Percentiles rank a stretch among this genome's conserved stretches.
Evolutionary conservation across 768 basidiomycete species (phyloP).

Genomic region (Tephrocybe sp.): DNA sequence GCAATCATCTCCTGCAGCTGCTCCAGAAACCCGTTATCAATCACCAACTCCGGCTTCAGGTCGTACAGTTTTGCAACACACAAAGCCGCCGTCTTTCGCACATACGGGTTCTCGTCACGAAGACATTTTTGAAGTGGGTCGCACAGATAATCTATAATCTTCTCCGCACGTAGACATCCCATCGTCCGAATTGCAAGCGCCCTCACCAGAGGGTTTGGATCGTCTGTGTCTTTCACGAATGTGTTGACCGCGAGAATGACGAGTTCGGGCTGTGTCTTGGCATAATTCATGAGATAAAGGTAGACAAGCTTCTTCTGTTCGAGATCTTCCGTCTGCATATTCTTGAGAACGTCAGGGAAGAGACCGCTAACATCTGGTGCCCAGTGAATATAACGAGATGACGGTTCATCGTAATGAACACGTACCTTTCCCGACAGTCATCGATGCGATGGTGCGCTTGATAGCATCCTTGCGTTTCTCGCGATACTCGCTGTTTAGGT

Average conservation of each 20-base stretch:
- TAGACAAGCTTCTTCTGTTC: constrained; percentile 99
- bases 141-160: constrained; percentile 98
- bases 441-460: constrained; percentile 95
- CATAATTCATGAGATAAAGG: constrained; percentile 98
- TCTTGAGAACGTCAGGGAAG: constrained; percentile 98
- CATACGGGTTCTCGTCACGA: constrained; percentile 95
- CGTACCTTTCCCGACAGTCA: constrained; percentile 97
- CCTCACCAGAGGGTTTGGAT: constrained; percentile 93
- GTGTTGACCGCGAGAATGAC: constrained; percentile 99
- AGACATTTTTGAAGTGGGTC: constrained; percentile 91
- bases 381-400: too few relatives aligned
- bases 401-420: background rate
- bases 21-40: constrained; percentile 92
- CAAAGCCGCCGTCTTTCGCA: constrained; percentile 94
- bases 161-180: constrained; percentile 95
- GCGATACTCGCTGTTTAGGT: constrained; percentile 95
- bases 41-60: constrained; percentile 90
- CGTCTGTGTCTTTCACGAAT: constrained; percentile 96
- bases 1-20: constrained; percentile 90
- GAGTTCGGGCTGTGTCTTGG: constrained; percentile 97
- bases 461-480: constrained; percentile 98
- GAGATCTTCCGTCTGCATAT: constrained; percentile 99
- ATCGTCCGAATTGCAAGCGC: constrained; percentile 97
- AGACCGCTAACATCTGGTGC: constrained; percentile 81
- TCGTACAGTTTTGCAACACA: constrained; percentile 98